Evolutionary conservation across 1,284 basidiomycete genomes (phyloP).

Genomic region (Melampsora americana): DNA sequence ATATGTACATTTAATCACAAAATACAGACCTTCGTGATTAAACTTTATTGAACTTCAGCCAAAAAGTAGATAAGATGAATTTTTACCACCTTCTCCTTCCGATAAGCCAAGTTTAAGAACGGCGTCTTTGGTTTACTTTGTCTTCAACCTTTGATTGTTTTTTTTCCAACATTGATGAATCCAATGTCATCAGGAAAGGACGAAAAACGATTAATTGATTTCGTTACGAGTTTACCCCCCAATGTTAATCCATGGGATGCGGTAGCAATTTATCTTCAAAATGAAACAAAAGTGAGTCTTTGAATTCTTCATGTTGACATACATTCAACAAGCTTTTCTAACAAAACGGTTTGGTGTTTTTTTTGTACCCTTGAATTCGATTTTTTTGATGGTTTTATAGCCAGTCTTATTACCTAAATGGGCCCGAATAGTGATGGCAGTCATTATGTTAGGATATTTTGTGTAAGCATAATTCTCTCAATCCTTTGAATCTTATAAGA

Average conservation of each 20-base stretch:
- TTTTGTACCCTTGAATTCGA: too few relatives aligned
- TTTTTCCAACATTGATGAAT: neutral
- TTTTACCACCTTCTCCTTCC: too few relatives aligned
- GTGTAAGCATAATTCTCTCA: conserved; percentile 17
- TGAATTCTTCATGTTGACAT: neutral
- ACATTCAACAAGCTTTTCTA: neutral
- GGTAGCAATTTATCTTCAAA: conserved; percentile 12
- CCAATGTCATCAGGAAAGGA: neutral
- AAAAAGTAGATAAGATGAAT: too few relatives aligned
- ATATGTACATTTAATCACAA: too few relatives aligned
- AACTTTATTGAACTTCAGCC: too few relatives aligned
- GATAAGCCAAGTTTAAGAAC: conserved; percentile 28
- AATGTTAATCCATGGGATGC: conserved; percentile 17
- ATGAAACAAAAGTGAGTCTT: neutral
- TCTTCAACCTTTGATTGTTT: conserved; percentile 19
- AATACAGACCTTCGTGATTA: too few relatives aligned
- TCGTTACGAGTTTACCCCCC: conserved; percentile 11
- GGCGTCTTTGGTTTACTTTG: conserved; percentile 24
- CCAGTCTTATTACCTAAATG: conserved; percentile 27
- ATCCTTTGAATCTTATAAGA: neutral
- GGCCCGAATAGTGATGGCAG: conserved; percentile 3
- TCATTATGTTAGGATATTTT: conserved; percentile 20
- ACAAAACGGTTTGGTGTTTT: neutral
- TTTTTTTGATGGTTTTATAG: neutral
- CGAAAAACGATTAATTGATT: conserved; percentile 14